These are phyloP conservation scores for Neurospora sublineolata DNA, from an alignment of 495 filamentous ascomycete genomes.

Conservation along the genomic window DNA sequence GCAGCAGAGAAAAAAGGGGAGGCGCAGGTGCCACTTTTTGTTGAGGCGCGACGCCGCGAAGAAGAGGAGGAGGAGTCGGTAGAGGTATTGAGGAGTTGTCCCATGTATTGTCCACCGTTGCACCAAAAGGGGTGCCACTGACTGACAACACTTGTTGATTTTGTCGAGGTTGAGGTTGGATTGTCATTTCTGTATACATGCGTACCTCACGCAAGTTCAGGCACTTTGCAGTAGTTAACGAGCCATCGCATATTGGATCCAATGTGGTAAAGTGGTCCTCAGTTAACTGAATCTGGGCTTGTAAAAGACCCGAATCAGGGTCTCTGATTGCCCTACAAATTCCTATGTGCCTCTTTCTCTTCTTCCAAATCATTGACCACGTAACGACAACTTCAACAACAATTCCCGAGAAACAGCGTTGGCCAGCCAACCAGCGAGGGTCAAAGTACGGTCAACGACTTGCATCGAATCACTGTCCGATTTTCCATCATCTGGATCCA, in stretches of 20 bases:
- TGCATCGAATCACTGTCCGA: not conserved
- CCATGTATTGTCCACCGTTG: not conserved
- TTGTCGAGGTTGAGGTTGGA: not conserved
- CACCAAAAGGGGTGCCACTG: not conserved
- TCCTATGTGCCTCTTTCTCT: not conserved
- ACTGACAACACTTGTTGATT: not conserved
- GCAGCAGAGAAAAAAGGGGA: not conserved
- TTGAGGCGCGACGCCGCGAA: not conserved
- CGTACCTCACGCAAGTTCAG: not conserved
- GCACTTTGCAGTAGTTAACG: not conserved
- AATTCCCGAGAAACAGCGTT: not conserved
- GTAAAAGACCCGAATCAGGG: not conserved
- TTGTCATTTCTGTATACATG: not conserved
- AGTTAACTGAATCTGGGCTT: not conserved
- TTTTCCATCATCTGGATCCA: not conserved
- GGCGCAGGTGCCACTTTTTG: not conserved
- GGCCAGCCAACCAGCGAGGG: not conserved
- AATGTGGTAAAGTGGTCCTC: not conserved
- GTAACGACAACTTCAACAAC: not conserved
- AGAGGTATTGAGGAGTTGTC: no score
- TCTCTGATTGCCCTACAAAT: not conserved
- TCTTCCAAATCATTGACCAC: not conserved
- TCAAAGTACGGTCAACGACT: conserved; percentile 1
- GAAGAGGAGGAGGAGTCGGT: not conserved
- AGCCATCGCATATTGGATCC: not conserved